phyloP scores from a whole-genome alignment of 129 eudicot species.

The Rutidosis leptorrhynchoides region DNA sequence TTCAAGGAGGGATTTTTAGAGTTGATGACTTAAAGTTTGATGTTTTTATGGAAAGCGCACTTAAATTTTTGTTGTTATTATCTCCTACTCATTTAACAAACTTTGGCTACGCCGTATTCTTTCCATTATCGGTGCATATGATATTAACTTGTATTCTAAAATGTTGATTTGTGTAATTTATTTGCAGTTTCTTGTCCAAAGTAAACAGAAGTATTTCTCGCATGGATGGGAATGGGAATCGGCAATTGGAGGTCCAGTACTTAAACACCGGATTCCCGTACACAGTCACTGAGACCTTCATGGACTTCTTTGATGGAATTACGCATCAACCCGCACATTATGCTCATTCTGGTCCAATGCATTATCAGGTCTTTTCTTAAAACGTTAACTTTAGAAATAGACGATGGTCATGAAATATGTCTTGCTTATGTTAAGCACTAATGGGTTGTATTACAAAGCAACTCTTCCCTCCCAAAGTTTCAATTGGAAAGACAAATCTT shows the following conservation, averaged over 20 bases:
- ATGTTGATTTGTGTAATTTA: not conserved
- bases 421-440: not conserved
- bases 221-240: constrained; percentile 56
- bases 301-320: constrained; percentile 64
- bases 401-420: not conserved
- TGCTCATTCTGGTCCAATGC: constrained; percentile 48
- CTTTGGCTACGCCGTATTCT: constrained; percentile 8
- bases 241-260: constrained; percentile 58
- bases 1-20: constrained; percentile 13
- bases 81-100: not conserved
- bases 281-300: constrained; percentile 45
- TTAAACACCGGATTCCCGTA: constrained; percentile 62
- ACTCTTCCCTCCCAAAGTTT: no score
- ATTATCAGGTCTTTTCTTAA: constrained; percentile 49
- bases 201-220: not conserved
- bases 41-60: not conserved
- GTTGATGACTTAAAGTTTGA: not conserved
- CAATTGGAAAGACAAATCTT: not conserved
- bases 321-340: constrained; percentile 52
- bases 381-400: not conserved
- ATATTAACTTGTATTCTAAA: not conserved
- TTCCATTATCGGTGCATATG: not conserved
- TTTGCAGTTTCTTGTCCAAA: constrained; percentile 29
- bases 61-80: not conserved
- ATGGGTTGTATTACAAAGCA: not conserved